phyloP scores from a whole-genome alignment of 306 rosid genomes.

The Chamaecrista fasciculata region DNA sequence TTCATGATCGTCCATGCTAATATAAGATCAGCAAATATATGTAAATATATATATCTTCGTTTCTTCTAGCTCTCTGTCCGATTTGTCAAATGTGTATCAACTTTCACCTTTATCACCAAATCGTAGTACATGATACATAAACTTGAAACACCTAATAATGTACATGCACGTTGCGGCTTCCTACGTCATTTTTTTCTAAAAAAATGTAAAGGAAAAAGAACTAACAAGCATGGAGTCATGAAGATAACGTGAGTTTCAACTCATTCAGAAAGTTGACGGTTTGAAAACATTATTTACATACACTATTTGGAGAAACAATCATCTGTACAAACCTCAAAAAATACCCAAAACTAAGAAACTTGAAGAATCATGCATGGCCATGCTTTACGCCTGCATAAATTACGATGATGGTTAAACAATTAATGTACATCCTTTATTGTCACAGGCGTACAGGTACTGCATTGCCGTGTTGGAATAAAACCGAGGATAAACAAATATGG shows the following conservation, averaged over 20 bases:
- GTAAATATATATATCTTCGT: no score
- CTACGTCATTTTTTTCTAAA: neutral
- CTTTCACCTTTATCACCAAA: neutral
- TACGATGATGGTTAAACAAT: slow-evolving; percentile 21
- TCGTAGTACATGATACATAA: neutral
- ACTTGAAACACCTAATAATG: no score
- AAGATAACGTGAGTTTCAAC: neutral
- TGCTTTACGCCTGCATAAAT: neutral
- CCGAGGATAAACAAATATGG: slow-evolving; percentile 13
- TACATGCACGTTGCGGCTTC: neutral
- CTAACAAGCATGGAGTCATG: neutral
- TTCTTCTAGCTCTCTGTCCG: neutral
- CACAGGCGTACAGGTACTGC: slow-evolving; percentile 1
- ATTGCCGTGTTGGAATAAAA: neutral
- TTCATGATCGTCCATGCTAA: neutral
- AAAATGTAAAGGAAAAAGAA: neutral
- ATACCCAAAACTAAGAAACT: neutral
- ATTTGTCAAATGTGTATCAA: no score
- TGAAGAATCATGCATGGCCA: neutral
- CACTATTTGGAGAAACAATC: neutral
- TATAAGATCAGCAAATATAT: no score
- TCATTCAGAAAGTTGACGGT: neutral
- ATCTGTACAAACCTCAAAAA: neutral
- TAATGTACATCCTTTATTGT: neutral
- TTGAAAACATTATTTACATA: neutral